Evolutionary conservation across 306 rosid species (phyloP).

Genomic region (Castanea sativa): DNA sequence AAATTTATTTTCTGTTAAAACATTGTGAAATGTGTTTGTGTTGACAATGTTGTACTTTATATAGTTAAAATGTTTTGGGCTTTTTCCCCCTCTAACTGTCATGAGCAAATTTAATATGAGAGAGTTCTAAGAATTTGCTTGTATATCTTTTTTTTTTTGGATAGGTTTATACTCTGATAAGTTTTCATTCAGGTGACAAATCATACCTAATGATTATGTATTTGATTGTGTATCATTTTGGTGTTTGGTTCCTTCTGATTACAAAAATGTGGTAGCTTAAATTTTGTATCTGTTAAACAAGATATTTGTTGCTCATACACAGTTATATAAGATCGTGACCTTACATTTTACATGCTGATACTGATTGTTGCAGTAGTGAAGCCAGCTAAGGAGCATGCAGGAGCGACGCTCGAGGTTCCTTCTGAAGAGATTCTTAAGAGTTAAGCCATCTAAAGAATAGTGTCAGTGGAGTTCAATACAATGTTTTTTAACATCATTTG

Average conservation of each 20-base stretch:
- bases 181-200: too few species aligned
- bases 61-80: neutral
- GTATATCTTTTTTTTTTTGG: too few species aligned
- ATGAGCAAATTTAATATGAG: neutral
- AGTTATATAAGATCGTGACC: neutral
- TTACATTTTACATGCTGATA: neutral
- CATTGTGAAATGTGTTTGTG: neutral
- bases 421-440: constrained; percentile 53
- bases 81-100: too few species aligned
- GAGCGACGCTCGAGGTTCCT: constrained; percentile 89
- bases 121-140: neutral
- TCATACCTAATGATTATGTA: too few species aligned
- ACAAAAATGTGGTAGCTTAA: neutral
- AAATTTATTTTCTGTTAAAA: neutral
- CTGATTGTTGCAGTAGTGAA: constrained; percentile 61
- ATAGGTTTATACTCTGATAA: too few species aligned
- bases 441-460: neutral
- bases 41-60: neutral
- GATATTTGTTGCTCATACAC: neutral
- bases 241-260: neutral
- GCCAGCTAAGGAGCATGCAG: constrained; percentile 75
- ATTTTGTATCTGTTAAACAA: neutral
- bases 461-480: neutral
- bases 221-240: constrained; percentile 4
- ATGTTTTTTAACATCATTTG: neutral